Base-by-base conservation (phyloP, 768 basidiomycete species). In the Dioszegia aurantiaca region DNA sequence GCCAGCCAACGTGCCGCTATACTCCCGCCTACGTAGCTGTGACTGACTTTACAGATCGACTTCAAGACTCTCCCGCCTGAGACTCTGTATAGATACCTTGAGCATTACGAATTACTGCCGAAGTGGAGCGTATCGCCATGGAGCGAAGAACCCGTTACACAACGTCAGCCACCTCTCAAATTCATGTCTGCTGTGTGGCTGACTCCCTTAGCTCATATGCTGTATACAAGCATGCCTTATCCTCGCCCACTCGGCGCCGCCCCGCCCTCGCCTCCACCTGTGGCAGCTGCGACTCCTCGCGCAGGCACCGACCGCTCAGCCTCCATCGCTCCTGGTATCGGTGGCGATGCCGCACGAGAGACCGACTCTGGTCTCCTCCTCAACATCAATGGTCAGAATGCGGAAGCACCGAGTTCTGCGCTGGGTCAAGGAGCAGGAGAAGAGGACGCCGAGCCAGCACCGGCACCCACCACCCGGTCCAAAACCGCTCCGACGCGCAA, bases 401-500 rank as follows among this genome's bases (percentile, higher is more conserved):
- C 6, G 39, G 23, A 27, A 24, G 14, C 33, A 33, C 14, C 33
- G n/a, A 33, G 6, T 33, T 6, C 33, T 6, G 14, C 17, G 17
- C 26, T 14, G 23, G 52, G 26, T 3, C 3, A n/a, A 30, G 58
- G 14, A 4, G 52, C 23, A 16, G 89, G 89, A n/a, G 88, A 87
- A 61, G 89, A 78, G 16, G 53, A 52, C 33, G 33, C 8, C 14
- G 33, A 33, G 16, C 26, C 46, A 10, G 28, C 42, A 17, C 52
- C 62, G 9, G 55, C 67, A 17, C 63, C 66, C 11, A 60, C 63
- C 17, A 73, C 71, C 17, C 58, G 71, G 1, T 73, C 71, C 6
- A 66, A 68, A 24, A 73, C 71, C 9, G 46, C 56, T 16, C 70
- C 68, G 5, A 33, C 41, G 1, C 56, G 67, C 11, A 57, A 52